Evolutionary conservation across 768 basidiomycete genomes (phyloP), one percentile per base, ranked within the genome.

Genomic region (Auricularia sp.): DNA sequence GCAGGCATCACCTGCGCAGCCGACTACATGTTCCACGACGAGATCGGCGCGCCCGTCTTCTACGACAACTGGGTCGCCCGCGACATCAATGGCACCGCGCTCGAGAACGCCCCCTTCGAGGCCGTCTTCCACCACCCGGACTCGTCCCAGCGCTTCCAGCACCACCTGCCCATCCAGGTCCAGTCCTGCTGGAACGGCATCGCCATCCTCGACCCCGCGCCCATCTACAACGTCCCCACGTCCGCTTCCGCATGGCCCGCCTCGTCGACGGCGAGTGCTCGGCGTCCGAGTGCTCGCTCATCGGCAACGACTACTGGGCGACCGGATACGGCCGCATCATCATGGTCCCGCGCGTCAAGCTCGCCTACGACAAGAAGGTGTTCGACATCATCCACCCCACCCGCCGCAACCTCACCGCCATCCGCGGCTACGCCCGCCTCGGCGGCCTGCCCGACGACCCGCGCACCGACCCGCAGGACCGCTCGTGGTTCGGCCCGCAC

Each of bases 101-200:
- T 99, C 62, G 96, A 99, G 75, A 99, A 99, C 73, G 94, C 94
- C 0, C 96, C 96, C 0, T 99, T 99, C 68, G 96, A 98, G 74
- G 75, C 81, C 65, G 87, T 99, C 67, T 97, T 99, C 82, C 94
- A 93, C 72, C 87, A 98, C 71, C 73, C 81, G 4, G 76, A 84
- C 33, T 90, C 90, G 1, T 83, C 86, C 12, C 79, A 84, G 54
- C 85, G 93, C 36, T 99, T 95, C 84, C 91, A 92, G 73, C 79
- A 83, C 51, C 96, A 99, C 74, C 81, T 99, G 1, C 96, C 97
- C 0, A 78, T 98, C 23, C 97, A 99, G 73, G 93, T 98, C 33
- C 96, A 98, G 77, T 88, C 90, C 3, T 99, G 96, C 76, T 98
- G 97, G 97, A 99, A 98, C 73, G 97, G 97, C 18, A 88, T 98